Conservation (phyloP, 257 asterid genomes). For the Solanum sitiens region DNA sequence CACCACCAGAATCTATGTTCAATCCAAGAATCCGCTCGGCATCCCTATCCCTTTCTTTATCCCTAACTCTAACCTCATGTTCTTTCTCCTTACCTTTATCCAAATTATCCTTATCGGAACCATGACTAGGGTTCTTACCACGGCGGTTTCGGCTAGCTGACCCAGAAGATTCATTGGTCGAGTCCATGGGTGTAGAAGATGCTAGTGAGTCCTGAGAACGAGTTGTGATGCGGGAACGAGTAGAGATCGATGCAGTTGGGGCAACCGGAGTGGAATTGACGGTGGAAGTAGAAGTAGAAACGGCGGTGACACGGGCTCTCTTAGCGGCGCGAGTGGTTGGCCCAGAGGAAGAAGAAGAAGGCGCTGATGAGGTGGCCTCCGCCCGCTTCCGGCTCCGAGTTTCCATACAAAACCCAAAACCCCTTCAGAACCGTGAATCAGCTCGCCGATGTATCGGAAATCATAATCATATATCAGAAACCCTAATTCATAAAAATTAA, state of each 20-base stretch:
- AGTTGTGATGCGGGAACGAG: slow-evolving; percentile 54
- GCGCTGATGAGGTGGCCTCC: slow-evolving; percentile 99
- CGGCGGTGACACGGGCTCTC: slow-evolving; percentile 63
- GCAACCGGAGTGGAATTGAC: slow-evolving; percentile 12
- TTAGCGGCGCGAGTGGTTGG: slow-evolving; percentile 76
- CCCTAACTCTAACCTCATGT: slow-evolving; percentile 50
- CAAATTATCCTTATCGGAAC: slow-evolving; percentile 40
- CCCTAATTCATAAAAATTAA: slow-evolving; percentile 26
- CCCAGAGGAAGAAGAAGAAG: slow-evolving; percentile 63
- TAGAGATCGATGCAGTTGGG: slow-evolving; percentile 29
- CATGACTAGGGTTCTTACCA: slow-evolving; percentile 58
- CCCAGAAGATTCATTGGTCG: slow-evolving; percentile 62
- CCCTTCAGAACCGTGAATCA: slow-evolving; percentile 32
- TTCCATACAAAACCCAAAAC: slow-evolving; percentile 92
- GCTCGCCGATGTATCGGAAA: slow-evolving; percentile 78
- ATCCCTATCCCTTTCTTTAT: slow-evolving; percentile 50
- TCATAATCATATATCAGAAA: slow-evolving; percentile 29
- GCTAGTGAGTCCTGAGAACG: slow-evolving; percentile 28
- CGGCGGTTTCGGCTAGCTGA: slow-evolving; percentile 78
- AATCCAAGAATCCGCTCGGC: slow-evolving; percentile 58
- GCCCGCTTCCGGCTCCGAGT: slow-evolving; percentile 99
- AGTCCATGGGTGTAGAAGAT: slow-evolving; percentile 57
- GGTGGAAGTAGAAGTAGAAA: slow-evolving; percentile 19
- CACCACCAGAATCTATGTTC: slow-evolving; percentile 61
- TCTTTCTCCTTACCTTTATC: slow-evolving; percentile 95